Base-by-base conservation (phyloP, 257 asterid species). In the Nicotiana otophora region DNA sequence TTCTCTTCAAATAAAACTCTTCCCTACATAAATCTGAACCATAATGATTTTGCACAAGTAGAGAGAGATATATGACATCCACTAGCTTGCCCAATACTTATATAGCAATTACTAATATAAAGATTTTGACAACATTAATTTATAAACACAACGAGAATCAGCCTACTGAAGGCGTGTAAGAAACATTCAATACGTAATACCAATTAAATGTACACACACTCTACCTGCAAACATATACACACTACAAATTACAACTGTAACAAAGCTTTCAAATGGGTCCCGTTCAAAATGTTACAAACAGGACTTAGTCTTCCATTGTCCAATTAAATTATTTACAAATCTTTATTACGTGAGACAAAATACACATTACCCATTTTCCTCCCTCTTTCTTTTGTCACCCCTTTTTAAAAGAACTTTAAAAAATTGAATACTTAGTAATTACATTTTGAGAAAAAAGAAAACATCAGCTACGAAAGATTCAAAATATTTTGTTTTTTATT, bases 161-260 rank as follows among this genome's bases (percentile, higher is more conserved):
- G 88, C 89, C 86, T 62, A 76, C 87, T 65, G 72, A 87, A 91
- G 93, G 85, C 97, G 95, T 89, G 96, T 90, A 86, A 74, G 95
- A 89, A 91, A 88, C 85, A 74, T 89, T 89, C 93, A 92, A 84
- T 81, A 23, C 74, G 79, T 26, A 79, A 86, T 78, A 39, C 75
- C 23, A 80, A 61, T 65, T 75, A 23, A 28, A 74, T 60, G 68
- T 7, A 80, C 7, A 80, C 23, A 60, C 10, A 81, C 61, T 84
- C 62, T 61, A 80, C 74, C 46, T 46, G 61, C 53, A 78, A 17
- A 67, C 80, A 82, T 78, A 70, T 33, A 80, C 80, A 87, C 69
- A 84, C 65, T 61, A 77, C 82, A 82, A 75, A n/a, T 20, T 76
- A 92, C 94, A 91, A 84, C 92, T 87, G 91, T 88, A 87, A 87